Conservation (phyloP, 257 asterid species). For the Solanum virginianum region DNA sequence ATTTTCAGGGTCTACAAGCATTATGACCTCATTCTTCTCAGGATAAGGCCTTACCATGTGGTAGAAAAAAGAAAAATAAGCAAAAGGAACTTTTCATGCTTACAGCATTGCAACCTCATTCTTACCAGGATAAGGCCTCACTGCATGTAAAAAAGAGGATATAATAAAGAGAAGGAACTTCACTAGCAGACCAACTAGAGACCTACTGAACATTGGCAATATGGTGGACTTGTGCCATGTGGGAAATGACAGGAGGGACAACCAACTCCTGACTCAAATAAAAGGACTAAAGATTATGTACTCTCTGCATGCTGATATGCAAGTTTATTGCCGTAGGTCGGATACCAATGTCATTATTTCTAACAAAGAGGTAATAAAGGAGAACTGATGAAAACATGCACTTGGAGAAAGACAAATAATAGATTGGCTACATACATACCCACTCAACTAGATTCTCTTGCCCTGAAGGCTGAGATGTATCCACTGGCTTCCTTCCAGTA, state of each 20-base stretch:
- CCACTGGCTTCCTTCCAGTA: slow-evolving; percentile 91
- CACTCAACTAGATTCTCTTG: slow-evolving; percentile 93
- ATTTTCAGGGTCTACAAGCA: background rate
- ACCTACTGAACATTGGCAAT: background rate
- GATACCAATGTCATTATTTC: background rate
- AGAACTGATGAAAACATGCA: background rate
- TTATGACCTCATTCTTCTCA: background rate
- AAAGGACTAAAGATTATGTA: background rate
- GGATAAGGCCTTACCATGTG: background rate
- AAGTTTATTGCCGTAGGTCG: background rate
- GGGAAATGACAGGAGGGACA: background rate
- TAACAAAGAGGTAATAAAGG: background rate
- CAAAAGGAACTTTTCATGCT: background rate
- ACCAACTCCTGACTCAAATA: background rate
- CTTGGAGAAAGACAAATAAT: background rate
- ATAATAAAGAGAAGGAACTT: background rate
- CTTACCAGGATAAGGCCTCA: background rate
- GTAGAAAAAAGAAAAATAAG: background rate
- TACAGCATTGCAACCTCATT: background rate
- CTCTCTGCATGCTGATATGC: background rate
- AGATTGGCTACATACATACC: slow-evolving; percentile 35
- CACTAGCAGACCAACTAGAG: background rate
- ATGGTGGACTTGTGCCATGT: background rate
- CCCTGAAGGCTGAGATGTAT: slow-evolving; percentile 77
- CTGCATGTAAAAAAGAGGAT: background rate